Evolutionary conservation across 2,329 filamentous ascomycete genomes (phyloP), one percentile per base, ranked within the genome.

Genomic region (Pseudogymnoascus sp.): DNA sequence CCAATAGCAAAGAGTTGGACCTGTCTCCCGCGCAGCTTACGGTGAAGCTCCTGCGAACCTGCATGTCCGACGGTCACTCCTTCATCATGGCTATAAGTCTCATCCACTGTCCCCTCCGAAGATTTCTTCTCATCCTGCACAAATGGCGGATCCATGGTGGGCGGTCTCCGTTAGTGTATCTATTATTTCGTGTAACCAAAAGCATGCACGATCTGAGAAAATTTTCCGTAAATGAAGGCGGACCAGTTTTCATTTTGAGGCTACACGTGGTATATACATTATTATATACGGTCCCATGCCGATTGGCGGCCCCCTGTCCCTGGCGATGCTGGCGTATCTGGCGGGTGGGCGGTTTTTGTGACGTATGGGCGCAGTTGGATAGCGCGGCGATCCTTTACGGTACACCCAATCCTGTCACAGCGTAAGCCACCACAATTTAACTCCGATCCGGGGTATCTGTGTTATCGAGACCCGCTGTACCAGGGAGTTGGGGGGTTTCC

Each of bases 1-100:
- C 79, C 80, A 14, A 65, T 63, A 14, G 61, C 64, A 29, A 65
- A 47, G 14, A 65, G 62, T 16, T 65, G 64, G 47, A 65, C 31
- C 12, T 65, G 61, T 29, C 51, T 60, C 10, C 54, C 54, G 5
- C 54, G 21, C 12, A 65, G 64, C 6, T 31, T 45, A n/a, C 63
- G 60, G 11, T 63, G 63, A 6, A 64, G 60, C 18, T 63, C 34
- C 21, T 63, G 34, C 4, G 51, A 63, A 21, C 54, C 62, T 26
- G 21, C 21, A 26, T 5, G 21, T 47, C 2, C 2, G 21, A 14
- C 42, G 5, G 12, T 4, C 11, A 7, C 42, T 8, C 21, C 42
- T 47, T 47, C 42, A 26, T 47, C 21, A 2, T 47, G 42, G 42
- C 42, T 47, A 7, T 47, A 47, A 8, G 42, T 26, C 42, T 47